These are phyloP conservation scores for Areca catechu DNA, from an alignment of 176 grass and related monocot genomes.

Conservation along the genomic window DNA sequence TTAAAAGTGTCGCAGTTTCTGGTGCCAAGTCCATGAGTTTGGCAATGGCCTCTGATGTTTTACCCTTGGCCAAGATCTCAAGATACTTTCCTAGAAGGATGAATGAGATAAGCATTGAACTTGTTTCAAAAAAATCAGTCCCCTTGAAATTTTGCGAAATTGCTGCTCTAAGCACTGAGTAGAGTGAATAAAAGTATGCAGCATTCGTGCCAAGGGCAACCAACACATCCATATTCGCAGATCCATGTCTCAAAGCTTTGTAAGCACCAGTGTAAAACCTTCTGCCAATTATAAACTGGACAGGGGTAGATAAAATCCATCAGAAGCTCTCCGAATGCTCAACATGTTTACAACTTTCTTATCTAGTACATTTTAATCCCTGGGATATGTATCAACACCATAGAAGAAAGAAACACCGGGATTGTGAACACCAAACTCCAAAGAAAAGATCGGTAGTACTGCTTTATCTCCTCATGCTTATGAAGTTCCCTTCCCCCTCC, in stretches of 20 bases:
- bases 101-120: slow-evolving; percentile 97
- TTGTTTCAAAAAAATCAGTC: slow-evolving; percentile 98
- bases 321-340: slow-evolving; percentile 60
- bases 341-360: slow-evolving; percentile 82
- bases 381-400: slow-evolving; percentile 96
- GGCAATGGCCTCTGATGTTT: slow-evolving; percentile 86
- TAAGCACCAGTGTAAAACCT: slow-evolving; percentile 85
- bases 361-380: slow-evolving; percentile 46
- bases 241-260: slow-evolving; percentile 59
- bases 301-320: slow-evolving; percentile 86
- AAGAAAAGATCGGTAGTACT: slow-evolving; percentile 63
- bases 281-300: slow-evolving; percentile 81
- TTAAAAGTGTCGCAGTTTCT: slow-evolving; percentile 55
- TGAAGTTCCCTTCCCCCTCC: slow-evolving; percentile 59
- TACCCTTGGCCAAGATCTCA: slow-evolving; percentile 95
- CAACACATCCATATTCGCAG: slow-evolving; percentile 98
- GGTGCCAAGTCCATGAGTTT: slow-evolving; percentile 97
- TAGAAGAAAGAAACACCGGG: slow-evolving; percentile 87
- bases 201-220: slow-evolving; percentile 90
- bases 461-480: slow-evolving; percentile 61
- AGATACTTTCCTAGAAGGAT: slow-evolving; percentile 96
- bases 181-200: slow-evolving; percentile 87
- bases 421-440: slow-evolving; percentile 86
- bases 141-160: slow-evolving; percentile 47
- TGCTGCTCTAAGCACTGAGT: slow-evolving; percentile 68